phyloP scores from a whole-genome alignment of 1,139 yeast genomes.

The Nakaseomyces uthaithaninus region DNA sequence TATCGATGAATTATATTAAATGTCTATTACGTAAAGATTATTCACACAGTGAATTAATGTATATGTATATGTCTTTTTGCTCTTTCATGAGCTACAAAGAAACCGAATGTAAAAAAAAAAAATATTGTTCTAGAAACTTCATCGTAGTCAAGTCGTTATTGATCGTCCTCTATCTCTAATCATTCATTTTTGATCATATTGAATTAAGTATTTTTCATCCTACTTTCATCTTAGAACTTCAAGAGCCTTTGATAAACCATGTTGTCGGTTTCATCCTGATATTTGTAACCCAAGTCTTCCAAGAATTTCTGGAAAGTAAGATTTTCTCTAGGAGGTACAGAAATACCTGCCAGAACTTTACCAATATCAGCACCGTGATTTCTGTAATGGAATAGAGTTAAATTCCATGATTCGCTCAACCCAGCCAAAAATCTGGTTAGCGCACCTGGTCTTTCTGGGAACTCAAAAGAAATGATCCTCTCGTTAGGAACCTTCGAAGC shows the following conservation, averaged over 20 bases:
- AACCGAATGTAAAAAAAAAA: too few relatives aligned
- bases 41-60: background rate
- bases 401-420: slow-evolving; percentile 75
- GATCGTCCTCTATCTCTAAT: too few relatives aligned
- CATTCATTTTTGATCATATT: background rate
- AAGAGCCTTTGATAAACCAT: slow-evolving; percentile 73
- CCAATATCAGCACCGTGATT: slow-evolving; percentile 95
- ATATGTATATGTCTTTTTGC: too few relatives aligned
- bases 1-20: too few relatives aligned
- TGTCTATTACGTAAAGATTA: background rate
- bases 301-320: slow-evolving; percentile 61
- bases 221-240: slow-evolving; percentile 32
- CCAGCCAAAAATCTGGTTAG: slow-evolving; percentile 67
- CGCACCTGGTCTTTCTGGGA: slow-evolving; percentile 97
- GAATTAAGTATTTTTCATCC: too few relatives aligned
- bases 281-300: slow-evolving; percentile 64
- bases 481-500: slow-evolving; percentile 61
- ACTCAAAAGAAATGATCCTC: slow-evolving; percentile 74
- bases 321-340: slow-evolving; percentile 66
- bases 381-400: slow-evolving; percentile 90
- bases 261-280: slow-evolving; percentile 76
- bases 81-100: too few relatives aligned
- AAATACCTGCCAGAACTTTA: slow-evolving; percentile 81
- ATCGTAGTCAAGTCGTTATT: too few relatives aligned
- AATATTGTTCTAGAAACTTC: too few relatives aligned